Conservation (phyloP, 495 filamentous ascomycete species). For the Podospora fimiseda region DNA sequence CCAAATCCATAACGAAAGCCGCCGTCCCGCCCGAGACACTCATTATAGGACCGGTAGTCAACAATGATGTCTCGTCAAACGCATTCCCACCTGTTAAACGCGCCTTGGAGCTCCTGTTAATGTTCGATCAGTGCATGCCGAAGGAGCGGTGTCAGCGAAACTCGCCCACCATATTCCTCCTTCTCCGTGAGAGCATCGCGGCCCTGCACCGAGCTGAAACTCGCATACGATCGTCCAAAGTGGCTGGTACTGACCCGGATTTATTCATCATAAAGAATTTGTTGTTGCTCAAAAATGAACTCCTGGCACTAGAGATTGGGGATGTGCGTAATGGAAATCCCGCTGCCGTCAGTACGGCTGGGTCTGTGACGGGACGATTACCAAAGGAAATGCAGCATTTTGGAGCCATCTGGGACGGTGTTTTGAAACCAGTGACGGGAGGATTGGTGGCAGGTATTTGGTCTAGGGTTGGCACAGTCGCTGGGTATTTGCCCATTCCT, state of each 20-base stretch:
- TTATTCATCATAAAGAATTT: slow-evolving; percentile 90
- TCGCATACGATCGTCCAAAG: slow-evolving; percentile 33
- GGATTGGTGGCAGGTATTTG: slow-evolving; percentile 19
- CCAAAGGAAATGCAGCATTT: slow-evolving; percentile 51
- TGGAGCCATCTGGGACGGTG: slow-evolving; percentile 68
- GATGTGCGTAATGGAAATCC: slow-evolving; percentile 65
- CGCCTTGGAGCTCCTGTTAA: slow-evolving; percentile 74
- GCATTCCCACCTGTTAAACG: slow-evolving; percentile 59
- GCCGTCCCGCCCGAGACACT: slow-evolving; percentile 34
- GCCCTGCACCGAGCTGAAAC: slow-evolving; percentile 48
- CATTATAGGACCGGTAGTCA: slow-evolving; percentile 32
- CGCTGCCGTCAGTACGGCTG: not conserved
- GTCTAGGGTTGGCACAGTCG: slow-evolving; percentile 24
- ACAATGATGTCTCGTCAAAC: slow-evolving; percentile 50
- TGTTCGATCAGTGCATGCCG: slow-evolving; percentile 65
- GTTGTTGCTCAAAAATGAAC: slow-evolving; percentile 82
- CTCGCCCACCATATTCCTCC: slow-evolving; percentile 43
- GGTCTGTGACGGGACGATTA: not conserved
- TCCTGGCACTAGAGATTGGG: slow-evolving; percentile 89
- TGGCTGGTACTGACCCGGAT: slow-evolving; percentile 53
- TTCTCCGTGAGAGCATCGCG: slow-evolving; percentile 41
- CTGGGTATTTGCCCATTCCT: slow-evolving; percentile 22
- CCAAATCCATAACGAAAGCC: slow-evolving; percentile 45
- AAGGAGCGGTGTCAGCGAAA: slow-evolving; percentile 61
- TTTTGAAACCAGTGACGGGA: slow-evolving; percentile 31